Conservation (phyloP, 2,329 filamentous ascomycete genomes). For the Scleromitrula shiraiana region DNA sequence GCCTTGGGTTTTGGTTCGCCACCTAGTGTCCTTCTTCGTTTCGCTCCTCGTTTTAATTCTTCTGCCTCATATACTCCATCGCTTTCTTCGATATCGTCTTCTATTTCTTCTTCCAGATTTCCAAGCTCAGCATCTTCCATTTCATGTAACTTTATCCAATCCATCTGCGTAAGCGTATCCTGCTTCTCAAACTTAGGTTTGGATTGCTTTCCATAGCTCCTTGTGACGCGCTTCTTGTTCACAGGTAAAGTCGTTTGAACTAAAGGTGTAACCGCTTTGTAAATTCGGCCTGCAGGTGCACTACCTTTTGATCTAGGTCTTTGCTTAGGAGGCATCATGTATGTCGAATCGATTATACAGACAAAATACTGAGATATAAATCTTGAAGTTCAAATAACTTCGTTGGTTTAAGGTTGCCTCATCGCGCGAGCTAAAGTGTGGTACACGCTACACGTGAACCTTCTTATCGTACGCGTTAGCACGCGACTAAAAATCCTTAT, state of each 20-base stretch:
- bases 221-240: slow-evolving; percentile 17
- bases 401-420: neutral
- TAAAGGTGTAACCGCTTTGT: slow-evolving; percentile 21
- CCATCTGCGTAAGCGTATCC: slow-evolving; percentile 28
- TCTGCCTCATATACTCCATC: slow-evolving; percentile 15
- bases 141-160: slow-evolving; percentile 14
- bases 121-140: neutral
- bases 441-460: no score
- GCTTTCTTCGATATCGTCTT: slow-evolving; percentile 14
- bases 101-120: neutral
- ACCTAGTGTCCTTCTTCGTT: slow-evolving; percentile 18
- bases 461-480: no score
- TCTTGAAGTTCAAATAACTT: no score
- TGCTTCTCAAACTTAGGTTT: slow-evolving; percentile 14
- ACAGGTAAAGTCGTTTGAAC: slow-evolving; percentile 20
- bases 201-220: slow-evolving; percentile 21
- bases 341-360: neutral
- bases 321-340: slow-evolving; percentile 18
- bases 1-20: neutral
- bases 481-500: no score
- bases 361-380: neutral
- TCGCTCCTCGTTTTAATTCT: slow-evolving; percentile 15
- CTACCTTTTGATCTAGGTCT: slow-evolving; percentile 10
- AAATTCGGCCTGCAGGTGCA: slow-evolving; percentile 22
- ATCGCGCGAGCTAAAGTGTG: neutral